Evolutionary conservation across 2,329 filamentous ascomycete genomes (phyloP), one percentile per base, ranked within the genome.

Genomic region (Hirsutella rhossiliensis): DNA sequence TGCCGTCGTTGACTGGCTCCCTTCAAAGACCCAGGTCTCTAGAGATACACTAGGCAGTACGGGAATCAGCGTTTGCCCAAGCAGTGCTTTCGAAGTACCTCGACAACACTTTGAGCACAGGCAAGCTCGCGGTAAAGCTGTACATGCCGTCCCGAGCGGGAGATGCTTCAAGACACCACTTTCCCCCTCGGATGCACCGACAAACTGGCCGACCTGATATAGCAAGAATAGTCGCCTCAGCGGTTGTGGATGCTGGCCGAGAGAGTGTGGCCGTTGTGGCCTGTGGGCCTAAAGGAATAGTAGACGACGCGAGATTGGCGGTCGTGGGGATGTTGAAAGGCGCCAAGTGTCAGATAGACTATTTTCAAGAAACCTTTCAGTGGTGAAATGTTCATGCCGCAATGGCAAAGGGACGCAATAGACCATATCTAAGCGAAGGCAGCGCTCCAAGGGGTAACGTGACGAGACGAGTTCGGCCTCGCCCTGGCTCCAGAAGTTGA

Each of bases 271-370:
- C 67, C 0, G 57, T 72, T 1, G 57, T 72, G 12, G 64, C 64
- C 0, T 72, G 68, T 45, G 68, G 68, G 0, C 68, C 68, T 11
- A 62, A 59, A 2, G 57, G 52, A 31, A 67, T 72, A 67, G 65
- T 64, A 0, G 68, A 72, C 45, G 64, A 68, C 28, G 57, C 65
- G 3, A 53, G 68, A 37, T 50, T 48, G 39, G 61, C 64, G 0
- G 64, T 66, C 0, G 57, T 62, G 0, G 52, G 55, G 2, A 49
- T 57, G 13, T 46, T 69, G 17, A 49, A 47, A 2, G 47, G 48
- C 6, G 56, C 56, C 0, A 50, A 49, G 9, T 51, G 48, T 8
- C 42, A 40, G 4, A 44, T 48, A 27, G 47, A 48, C 11, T 50
- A 49, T 28, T 50, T 48, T 42, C 44, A 49, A 40, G 48, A 50